Evolutionary conservation across 495 filamentous ascomycete species (phyloP).

Genomic region (Lepidopterella palustris): DNA sequence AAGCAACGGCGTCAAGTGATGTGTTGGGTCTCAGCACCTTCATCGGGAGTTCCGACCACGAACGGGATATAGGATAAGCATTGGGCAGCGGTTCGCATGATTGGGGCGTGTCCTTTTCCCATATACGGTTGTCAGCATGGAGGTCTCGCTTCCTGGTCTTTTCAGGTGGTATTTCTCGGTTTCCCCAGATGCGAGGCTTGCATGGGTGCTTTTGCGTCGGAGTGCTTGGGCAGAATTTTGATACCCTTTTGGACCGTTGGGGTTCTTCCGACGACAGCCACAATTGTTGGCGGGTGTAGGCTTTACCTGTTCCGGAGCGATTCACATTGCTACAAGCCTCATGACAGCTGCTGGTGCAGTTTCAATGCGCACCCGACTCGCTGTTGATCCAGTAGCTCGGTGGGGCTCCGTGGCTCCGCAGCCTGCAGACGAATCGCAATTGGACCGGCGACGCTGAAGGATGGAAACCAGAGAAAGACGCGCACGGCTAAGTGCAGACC

Average conservation of each 20-base stretch:
- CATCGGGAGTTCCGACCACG: constrained; percentile 33
- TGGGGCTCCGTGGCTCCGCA: too few species aligned
- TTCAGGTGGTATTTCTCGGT: background rate
- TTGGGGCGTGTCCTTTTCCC: too few species aligned
- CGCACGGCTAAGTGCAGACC: too few species aligned
- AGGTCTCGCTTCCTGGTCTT: background rate
- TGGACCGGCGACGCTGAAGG: too few species aligned
- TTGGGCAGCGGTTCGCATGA: constrained; percentile 2
- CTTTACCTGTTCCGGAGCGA: too few species aligned
- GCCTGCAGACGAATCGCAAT: too few species aligned
- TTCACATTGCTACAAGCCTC: background rate
- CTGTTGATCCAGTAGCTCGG: background rate
- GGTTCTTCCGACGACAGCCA: background rate
- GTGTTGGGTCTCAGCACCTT: constrained; percentile 38
- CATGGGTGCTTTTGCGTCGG: background rate
- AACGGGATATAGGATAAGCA: constrained; percentile 26
- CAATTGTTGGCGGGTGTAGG: background rate
- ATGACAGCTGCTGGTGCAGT: background rate
- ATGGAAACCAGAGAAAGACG: too few species aligned
- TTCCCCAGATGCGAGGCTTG: background rate
- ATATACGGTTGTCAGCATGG: too few species aligned
- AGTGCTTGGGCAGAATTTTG: background rate
- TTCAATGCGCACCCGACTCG: background rate
- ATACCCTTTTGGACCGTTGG: too few species aligned
- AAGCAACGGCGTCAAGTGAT: constrained; percentile 32